Evolutionary conservation across 164 flowering plant genomes (phyloP).

Genomic region (Magnolia changhungtana): DNA sequence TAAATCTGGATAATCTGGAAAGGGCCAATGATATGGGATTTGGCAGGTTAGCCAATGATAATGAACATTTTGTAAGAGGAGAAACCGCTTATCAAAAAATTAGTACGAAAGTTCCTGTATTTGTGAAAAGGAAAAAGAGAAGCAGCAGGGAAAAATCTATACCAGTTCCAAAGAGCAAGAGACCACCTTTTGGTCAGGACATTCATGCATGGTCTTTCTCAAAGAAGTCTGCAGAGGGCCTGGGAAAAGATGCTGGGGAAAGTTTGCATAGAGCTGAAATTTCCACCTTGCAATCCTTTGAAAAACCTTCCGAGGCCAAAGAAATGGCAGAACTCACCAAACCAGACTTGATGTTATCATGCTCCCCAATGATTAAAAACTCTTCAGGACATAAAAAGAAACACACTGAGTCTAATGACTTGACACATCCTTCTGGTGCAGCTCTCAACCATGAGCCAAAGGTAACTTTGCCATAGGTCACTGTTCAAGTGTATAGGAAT

Average conservation of each 20-base stretch:
- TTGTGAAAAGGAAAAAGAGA: constrained; percentile 34
- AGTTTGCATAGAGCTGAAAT: constrained; percentile 9
- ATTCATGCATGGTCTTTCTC: constrained; percentile 32
- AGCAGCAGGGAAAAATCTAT: constrained; percentile 5
- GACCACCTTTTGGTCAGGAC: constrained; percentile 41
- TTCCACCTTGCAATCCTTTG: constrained; percentile 18
- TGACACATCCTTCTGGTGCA: constrained; percentile 21
- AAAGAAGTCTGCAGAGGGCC: constrained; percentile 24
- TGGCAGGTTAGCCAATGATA: constrained; percentile 42
- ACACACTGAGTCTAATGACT: constrained; percentile 21
- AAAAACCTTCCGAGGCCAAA: constrained; percentile 4
- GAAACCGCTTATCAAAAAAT: constrained; percentile 21
- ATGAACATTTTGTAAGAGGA: constrained; percentile 29
- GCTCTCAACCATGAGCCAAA: constrained; percentile 24
- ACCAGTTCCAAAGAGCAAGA: constrained; percentile 53
- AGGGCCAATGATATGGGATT: constrained; percentile 41
- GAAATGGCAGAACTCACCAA: constrained; percentile 19
- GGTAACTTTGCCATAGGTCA: constrained; percentile 28
- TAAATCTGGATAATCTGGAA: constrained; percentile 58
- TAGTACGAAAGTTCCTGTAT: constrained; percentile 12
- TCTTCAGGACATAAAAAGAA: constrained; percentile 40
- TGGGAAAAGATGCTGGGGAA: constrained; percentile 22
- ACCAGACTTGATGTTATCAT: constrained; percentile 35
- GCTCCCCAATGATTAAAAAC: constrained; percentile 28
- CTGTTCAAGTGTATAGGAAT: neutral